These are phyloP conservation scores for Eucalyptus tenuipes DNA, from an alignment of 345 rosid genomes.

Conservation along the genomic window DNA sequence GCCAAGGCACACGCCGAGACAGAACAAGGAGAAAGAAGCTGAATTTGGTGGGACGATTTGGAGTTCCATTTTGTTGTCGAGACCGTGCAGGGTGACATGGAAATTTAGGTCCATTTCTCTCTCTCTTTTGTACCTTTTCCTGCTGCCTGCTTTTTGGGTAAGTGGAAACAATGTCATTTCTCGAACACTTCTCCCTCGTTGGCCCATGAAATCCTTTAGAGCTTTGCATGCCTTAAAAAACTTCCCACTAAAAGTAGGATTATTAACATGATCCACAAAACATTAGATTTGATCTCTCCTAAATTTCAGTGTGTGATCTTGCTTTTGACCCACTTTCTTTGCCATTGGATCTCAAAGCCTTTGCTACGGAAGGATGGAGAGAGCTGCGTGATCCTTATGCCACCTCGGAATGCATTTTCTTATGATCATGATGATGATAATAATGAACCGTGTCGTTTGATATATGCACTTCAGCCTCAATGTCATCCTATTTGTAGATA, in stretches of 20 bases:
- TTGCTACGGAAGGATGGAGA: background rate
- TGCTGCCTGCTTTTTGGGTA: background rate
- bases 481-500: background rate
- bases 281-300: background rate
- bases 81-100: background rate
- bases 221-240: background rate
- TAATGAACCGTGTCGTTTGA: fast-evolving
- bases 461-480: fast-evolving
- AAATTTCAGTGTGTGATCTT: background rate
- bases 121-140: background rate
- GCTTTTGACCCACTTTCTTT: background rate
- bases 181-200: too few species aligned
- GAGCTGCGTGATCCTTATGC: background rate
- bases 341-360: background rate
- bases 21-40: background rate
- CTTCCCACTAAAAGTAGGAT: background rate
- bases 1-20: background rate
- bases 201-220: background rate
- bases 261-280: background rate
- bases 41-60: background rate
- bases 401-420: background rate
- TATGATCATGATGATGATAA: background rate
- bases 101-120: background rate
- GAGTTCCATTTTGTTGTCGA: background rate
- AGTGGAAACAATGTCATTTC: too few species aligned